These are phyloP conservation scores for Logfia minima DNA, from an alignment of 129 eudicot species.

Conservation along the genomic window DNA sequence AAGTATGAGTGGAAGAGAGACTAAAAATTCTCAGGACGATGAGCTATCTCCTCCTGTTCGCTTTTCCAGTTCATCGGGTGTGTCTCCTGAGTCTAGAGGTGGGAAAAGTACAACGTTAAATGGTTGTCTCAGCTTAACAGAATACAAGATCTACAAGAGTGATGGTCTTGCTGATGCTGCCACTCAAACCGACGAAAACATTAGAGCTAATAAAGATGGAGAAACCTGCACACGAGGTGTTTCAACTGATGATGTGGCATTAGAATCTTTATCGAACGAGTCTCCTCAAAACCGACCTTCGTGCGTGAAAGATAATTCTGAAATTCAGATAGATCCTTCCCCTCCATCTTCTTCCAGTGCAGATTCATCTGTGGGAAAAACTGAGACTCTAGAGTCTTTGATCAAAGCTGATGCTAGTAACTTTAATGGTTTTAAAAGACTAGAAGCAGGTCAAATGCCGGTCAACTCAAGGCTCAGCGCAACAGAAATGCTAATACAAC, in stretches of 20 bases:
- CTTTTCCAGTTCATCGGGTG: conserved; percentile 54
- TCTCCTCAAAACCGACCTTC: conserved; percentile 28
- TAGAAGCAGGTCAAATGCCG: conserved; percentile 48
- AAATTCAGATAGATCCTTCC: conserved; percentile 49
- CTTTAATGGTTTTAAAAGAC: conserved; percentile 56
- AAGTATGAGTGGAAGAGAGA: conserved; percentile 60
- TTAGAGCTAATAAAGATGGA: conserved; percentile 32
- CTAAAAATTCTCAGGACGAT: conserved; percentile 65
- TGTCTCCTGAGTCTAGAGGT: conserved; percentile 64
- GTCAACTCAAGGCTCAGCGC: conserved; percentile 64
- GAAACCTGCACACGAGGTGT: conserved; percentile 81
- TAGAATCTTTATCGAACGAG: conserved; percentile 33
- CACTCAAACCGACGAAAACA: conserved; percentile 75
- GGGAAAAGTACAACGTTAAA: conserved; percentile 53
- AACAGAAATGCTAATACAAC: conserved; percentile 73
- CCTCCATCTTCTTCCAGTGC: conserved; percentile 69
- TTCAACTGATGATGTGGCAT: conserved; percentile 65
- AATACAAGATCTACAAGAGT: conserved; percentile 67
- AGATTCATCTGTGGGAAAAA: conserved; percentile 63
- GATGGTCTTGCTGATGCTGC: conserved; percentile 88
- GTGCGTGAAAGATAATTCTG: conserved; percentile 38
- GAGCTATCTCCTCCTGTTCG: conserved; percentile 74
- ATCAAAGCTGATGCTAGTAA: conserved; percentile 86
- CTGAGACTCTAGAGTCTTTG: conserved; percentile 74
- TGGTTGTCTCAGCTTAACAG: conserved; percentile 71